Evolutionary conservation across 2,329 filamentous ascomycete genomes (phyloP).

Genomic region (Pseudogymnoascus destructans): DNA sequence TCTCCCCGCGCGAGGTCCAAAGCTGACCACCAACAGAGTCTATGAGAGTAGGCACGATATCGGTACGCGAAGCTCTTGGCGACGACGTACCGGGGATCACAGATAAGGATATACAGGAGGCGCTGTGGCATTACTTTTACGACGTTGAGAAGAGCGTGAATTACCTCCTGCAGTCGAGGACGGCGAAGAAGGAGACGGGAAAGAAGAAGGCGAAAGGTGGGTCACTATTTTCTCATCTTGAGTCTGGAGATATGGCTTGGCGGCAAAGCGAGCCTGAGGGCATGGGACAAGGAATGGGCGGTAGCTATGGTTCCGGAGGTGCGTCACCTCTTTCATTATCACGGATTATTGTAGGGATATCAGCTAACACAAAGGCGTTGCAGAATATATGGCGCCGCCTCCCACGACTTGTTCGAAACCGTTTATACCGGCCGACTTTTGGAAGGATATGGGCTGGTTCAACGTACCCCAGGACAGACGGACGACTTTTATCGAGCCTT

Average conservation of each 20-base stretch:
- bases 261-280: background rate
- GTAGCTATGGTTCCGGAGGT: slow-evolving; percentile 16
- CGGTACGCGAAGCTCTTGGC: slow-evolving; percentile 55
- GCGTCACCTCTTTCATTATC: slow-evolving; percentile 17
- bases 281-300: background rate
- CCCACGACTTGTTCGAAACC: slow-evolving; percentile 18
- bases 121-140: slow-evolving; percentile 93
- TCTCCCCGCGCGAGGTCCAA: background rate
- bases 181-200: slow-evolving; percentile 21
- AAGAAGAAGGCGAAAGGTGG: slow-evolving; percentile 28
- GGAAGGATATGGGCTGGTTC: slow-evolving; percentile 77
- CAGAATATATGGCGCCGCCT: slow-evolving; percentile 10
- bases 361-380: background rate
- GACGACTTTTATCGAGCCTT: slow-evolving; percentile 49
- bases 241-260: slow-evolving; percentile 10
- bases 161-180: slow-evolving; percentile 54
- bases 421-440: slow-evolving; percentile 48
- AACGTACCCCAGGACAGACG: slow-evolving; percentile 53
- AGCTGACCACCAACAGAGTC: slow-evolving; percentile 30
- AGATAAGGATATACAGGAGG: slow-evolving; percentile 69
- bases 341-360: background rate
- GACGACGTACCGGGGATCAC: slow-evolving; percentile 37
- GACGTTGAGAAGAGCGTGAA: slow-evolving; percentile 75
- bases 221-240: slow-evolving; percentile 17
- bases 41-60: slow-evolving; percentile 52